phyloP scores from a whole-genome alignment of 768 basidiomycete genomes.

The Mycena sanguinolenta region DNA sequence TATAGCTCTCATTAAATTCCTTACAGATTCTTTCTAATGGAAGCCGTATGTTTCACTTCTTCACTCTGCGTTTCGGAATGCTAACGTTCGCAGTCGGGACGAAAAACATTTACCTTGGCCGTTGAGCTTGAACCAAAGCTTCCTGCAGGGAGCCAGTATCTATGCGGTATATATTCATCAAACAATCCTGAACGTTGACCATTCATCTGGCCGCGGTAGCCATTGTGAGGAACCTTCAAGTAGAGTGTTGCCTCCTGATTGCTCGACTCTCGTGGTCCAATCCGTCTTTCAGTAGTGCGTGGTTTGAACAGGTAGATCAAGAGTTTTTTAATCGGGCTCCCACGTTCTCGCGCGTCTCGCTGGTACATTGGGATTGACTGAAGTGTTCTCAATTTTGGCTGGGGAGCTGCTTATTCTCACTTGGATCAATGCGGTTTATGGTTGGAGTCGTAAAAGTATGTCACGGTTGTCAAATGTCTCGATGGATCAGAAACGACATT shows the following conservation, averaged over 20 bases:
- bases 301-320: too few relatives aligned
- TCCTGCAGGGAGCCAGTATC: not conserved
- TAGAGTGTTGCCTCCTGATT: not conserved
- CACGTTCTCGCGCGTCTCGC: slow-evolving; percentile 10
- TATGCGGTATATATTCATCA: not conserved
- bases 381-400: slow-evolving; percentile 15
- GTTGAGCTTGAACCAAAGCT: not conserved
- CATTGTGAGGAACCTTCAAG: slow-evolving; percentile 18
- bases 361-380: slow-evolving; percentile 26
- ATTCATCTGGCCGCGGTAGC: not conserved
- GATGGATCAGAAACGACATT: not conserved
- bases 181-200: not conserved
- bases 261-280: not conserved
- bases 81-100: slow-evolving; percentile 18
- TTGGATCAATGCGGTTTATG: slow-evolving; percentile 26
- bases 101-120: slow-evolving; percentile 16
- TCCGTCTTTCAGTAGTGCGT: slow-evolving; percentile 13
- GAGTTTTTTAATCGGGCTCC: too few relatives aligned
- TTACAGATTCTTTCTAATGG: slow-evolving; percentile 22
- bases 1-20: not conserved
- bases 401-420: slow-evolving; percentile 23
- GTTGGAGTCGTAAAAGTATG: slow-evolving; percentile 21
- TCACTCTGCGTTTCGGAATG: not conserved
- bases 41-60: slow-evolving; percentile 13
- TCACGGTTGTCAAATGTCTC: not conserved